Conservation (phyloP, 2,329 filamentous ascomycete species). For the Tolypocladium tropicale region DNA sequence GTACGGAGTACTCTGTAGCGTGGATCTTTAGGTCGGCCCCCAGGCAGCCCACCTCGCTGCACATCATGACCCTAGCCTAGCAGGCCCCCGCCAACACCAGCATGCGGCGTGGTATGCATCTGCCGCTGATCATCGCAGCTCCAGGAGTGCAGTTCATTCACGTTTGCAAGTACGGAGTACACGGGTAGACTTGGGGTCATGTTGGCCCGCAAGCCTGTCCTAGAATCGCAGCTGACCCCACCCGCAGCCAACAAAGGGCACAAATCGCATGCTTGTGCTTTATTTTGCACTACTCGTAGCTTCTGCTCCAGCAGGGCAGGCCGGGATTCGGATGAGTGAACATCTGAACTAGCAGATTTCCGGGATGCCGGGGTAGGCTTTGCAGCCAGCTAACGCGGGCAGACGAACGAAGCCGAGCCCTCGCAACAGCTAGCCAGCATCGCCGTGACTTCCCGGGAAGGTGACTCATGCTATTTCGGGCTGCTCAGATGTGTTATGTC, state of each 20-base stretch:
- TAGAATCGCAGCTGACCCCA: background rate
- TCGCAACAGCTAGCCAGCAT: background rate
- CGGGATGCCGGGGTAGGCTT: background rate
- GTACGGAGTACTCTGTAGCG: slow-evolving; percentile 6
- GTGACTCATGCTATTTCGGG: no score
- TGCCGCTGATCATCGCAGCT: background rate
- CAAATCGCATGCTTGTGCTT: no score
- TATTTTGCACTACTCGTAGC: no score
- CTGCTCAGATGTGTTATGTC: background rate
- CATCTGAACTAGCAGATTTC: no score
- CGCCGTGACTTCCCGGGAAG: background rate
- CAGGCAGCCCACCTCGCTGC: slow-evolving; percentile 1
- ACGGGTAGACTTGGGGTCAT: no score
- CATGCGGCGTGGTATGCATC: slow-evolving; percentile 3
- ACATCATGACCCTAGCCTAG: slow-evolving; percentile 6
- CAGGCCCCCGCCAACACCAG: slow-evolving; percentile 5
- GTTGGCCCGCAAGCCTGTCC: background rate
- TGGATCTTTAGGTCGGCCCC: slow-evolving; percentile 10
- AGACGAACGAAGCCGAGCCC: background rate
- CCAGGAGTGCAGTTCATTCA: no score
- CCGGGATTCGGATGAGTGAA: no score
- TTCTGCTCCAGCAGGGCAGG: background rate
- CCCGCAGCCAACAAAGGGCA: no score
- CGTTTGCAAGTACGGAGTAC: no score
- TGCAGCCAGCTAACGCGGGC: background rate